Base-by-base conservation (phyloP, 164 flowering plant species). In the Umbellularia californica region DNA sequence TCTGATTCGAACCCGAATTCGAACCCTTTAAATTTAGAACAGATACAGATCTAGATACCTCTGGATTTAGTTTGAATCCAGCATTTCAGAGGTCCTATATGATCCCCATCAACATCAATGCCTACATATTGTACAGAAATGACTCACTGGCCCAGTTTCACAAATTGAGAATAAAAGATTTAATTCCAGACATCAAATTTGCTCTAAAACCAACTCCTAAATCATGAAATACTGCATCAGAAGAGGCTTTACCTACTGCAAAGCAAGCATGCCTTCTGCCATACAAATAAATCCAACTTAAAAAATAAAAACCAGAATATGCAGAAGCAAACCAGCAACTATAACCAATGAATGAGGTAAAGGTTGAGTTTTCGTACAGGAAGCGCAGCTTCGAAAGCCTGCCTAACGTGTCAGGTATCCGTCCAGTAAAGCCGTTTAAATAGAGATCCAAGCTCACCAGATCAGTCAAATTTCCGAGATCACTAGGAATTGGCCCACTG, bases 371-470 rank as follows among this genome's bases (percentile, higher is more conserved):
- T 70, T 85, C 97, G 72, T 82, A 94, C 98, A 94, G 94, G 81
- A 94, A 94, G 7, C 97, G 85, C 70, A 94, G 77, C 77, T 89
- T 91, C 27, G 90, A 77, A 70, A 94, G 84, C 82, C 84, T 90
- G 63, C 98, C 97, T 89, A 94, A 78, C 13, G 95, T 25, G 15
- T 85, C 94, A 6, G 98, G 97, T 60, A 94, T 94, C 55, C 89
- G 85, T 73, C 98, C 98, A 41, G 81, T 76, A 68, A 94, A 92
- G 73, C 83, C 85, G 83, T 94, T 94, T 81, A 91, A 79, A 83
- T 94, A 94, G 63, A 94, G 95, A 88, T 94, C 98, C 92, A 94
- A 88, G 90, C 98, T 94, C 79, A 92, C 97, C 86, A 94, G 80
- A 79, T 80, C 90, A 15, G 97, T 92, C 78, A 94, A 75, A 80